Base-by-base conservation (phyloP, 352 stramenopile species). In the Thalassiosira sp. region DNA sequence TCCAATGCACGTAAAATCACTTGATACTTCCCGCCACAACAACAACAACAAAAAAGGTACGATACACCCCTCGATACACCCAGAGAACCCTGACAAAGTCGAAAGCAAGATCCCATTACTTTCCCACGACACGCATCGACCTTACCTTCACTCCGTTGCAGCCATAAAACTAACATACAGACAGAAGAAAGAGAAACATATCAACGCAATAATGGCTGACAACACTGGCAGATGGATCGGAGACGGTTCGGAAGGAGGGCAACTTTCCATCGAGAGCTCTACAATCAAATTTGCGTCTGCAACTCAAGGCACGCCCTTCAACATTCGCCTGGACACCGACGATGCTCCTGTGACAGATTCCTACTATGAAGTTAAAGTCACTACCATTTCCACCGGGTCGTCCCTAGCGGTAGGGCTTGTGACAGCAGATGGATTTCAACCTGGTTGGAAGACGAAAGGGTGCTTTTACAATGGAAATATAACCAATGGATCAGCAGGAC, bases 381-480 rank as follows among this genome's bases (percentile, higher is more conserved):
- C 27, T 7, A 52, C 71, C 45, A 33, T 75, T 5, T 25, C 52
- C 24, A 56, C 49, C 3, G 60, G 22, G 54, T 46, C 60, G 7
- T 71, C 52, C 11, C 60, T 89, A 15, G 76, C 37, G 20, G 78
- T 89, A n/a, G 82, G 82, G 42, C 35, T 89, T n/a, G 82, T 83
- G 2, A 56, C 48, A 20, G 15, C 53, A 35, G 31, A 49, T 13
- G 51, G 76, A 27, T 82, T 89, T 48, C 52, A 54, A 33, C 69
- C 77, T 3, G 82, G 82, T 27, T 89, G 67, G 62, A 66, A 72
- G 37, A 85, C 54, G 3, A 73, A 74, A 61, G 82, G 82, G 18
- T 83, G 73, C 56, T 87, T 89, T 61, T 89, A 89, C 68, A 89
- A 89, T 70, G 78, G 82, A n/a, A 89, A 89, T 49, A 57, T 86